These are phyloP conservation scores for Arthrobotrys sphaeroides DNA, from an alignment of 2,329 filamentous ascomycete genomes.

Conservation along the genomic window DNA sequence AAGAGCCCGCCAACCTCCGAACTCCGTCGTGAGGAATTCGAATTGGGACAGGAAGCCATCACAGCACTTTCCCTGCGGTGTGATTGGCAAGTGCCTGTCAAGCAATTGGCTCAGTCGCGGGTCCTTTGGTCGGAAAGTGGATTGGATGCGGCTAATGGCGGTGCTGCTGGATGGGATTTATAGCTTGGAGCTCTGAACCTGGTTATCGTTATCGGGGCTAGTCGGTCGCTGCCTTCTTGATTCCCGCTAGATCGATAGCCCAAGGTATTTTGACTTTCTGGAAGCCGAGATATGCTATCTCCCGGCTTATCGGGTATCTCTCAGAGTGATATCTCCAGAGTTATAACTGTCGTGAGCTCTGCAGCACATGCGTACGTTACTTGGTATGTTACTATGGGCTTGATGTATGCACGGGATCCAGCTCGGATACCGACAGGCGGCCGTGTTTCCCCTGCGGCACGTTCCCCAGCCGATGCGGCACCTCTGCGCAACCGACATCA, in stretches of 20 bases:
- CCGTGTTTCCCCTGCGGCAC: no score
- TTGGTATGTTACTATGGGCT: no score
- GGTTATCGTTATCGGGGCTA: slow-evolving; percentile 42
- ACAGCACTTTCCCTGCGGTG: neutral
- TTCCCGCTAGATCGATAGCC: neutral
- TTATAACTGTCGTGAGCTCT: no score
- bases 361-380: no score
- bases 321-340: neutral
- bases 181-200: slow-evolving; percentile 1
- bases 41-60: slow-evolving; percentile 9
- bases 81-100: slow-evolving; percentile 41
- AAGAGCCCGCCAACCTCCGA: slow-evolving; percentile 43
- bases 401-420: no score
- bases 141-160: slow-evolving; percentile 41
- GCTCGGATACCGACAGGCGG: no score
- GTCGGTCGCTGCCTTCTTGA: slow-evolving; percentile 1
- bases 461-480: no score
- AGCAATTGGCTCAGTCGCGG: slow-evolving; percentile 23
- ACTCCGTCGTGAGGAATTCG: slow-evolving; percentile 29
- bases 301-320: no score
- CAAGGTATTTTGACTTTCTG: neutral
- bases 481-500: no score
- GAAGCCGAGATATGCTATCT: neutral
- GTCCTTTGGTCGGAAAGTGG: neutral
- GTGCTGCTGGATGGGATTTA: no score